Evolutionary conservation across 108 stramenopile genomes (phyloP), one percentile per base, ranked within the genome.

Genomic region (Cyclotella baltica): DNA sequence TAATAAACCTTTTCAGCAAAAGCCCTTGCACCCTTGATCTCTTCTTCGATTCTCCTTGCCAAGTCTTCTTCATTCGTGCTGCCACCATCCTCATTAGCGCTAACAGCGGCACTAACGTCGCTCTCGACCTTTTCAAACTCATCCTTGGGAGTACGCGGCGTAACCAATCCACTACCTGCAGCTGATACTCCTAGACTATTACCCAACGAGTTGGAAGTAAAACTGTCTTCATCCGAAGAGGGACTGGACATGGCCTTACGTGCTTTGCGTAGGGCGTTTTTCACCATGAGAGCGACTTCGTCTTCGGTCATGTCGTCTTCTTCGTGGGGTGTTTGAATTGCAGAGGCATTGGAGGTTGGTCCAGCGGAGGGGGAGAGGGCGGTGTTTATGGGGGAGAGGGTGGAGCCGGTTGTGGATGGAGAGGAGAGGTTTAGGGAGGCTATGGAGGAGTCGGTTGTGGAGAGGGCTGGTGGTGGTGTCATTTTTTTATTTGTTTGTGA

Each of bases 281-380:
- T 78, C 0, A 90, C 89, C 78, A 90, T 75, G 6, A 83, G 18
- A 30, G 76, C 83, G 19, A 90, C 82, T 83, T 90, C 88, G 30
- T 87, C 88, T 65, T 88, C 88, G 59, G 89, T 83, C 89, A 90
- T 90, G 36, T 85, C 81, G 23, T 59, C 62, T 25, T 69, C 79
- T 2, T 52, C 51, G 4, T 20, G 40, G 40, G 40, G 10, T 6
- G 40, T 13, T 43, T 6, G 6, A 6, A 43, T 13, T 43, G 40
- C 40, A 10, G 40, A 6, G 6, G 40, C 40, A 43, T 43, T 43
- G n/a, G n/a, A n/a, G n/a, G 13, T 43, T 43, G 40, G 10, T 43
- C 6, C 38, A 8, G 29, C 6, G 64, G 38, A 25, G 64, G 43
- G 9, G 35, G 37, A 8, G 11, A 16, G 35, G 35, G 37, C 18